Evolutionary conservation across 2,329 filamentous ascomycete genomes (phyloP), one percentile per base, ranked within the genome.

Genomic region (Camillea tinctor): DNA sequence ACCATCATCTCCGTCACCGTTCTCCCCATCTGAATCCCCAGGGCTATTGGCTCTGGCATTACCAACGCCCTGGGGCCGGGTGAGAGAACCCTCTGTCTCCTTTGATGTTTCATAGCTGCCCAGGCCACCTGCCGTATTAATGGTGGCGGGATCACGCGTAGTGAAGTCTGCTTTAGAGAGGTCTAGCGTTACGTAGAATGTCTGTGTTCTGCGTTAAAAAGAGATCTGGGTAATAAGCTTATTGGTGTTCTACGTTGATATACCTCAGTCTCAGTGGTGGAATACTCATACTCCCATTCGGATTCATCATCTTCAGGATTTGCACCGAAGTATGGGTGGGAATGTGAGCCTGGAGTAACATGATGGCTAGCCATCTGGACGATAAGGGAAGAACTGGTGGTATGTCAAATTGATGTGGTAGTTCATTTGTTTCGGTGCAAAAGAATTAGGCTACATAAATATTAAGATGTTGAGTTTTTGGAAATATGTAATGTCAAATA

Each of bases 231-330:
- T 17, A 50, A 11, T 4, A 7, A 6, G 21, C 49, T 50, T 49
- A 13, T 20, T 13, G 15, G 21, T 50, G 49, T 40, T 5, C 36
- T 40, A 13, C 36, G 49, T 17, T 26, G 50, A 40, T 21, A 52
- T 61, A 84, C 86, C 78, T 89, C 86, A 15, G 80, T 87, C 68
- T 89, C 85, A 0, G 84, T 87, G 2, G 77, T 74, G 0, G 86
- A 88, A 68, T 89, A 89, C 65, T 89, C 86, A 65, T 88, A 88
- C 68, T 89, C 86, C 84, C 85, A 89, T 55, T 87, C 85, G 15
- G 80, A 80, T 54, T 88, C 83, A 60, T 86, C 78, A 5, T 80
- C 81, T 24, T 78, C 76, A 52, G 51, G 58, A 57, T 59, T 48
- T 17, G 15, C n/a, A n/a, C n/a, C n/a, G n/a, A n/a, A n/a, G n/a